Conservation (phyloP, 257 asterid genomes). For the Ligustrum vulgare region DNA sequence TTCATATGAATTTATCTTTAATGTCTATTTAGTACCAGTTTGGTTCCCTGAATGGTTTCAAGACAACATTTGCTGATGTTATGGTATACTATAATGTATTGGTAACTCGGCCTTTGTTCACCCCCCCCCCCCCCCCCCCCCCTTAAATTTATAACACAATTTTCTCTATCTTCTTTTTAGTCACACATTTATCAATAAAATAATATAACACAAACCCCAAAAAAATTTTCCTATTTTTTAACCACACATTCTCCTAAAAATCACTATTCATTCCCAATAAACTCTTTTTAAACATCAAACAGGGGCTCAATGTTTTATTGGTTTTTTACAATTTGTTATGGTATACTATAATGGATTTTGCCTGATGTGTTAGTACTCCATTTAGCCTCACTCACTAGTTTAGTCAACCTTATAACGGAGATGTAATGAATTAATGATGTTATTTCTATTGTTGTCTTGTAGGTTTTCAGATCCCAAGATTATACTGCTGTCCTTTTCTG, state of each 20-base stretch:
- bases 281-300: too few species aligned
- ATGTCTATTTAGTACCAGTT: neutral
- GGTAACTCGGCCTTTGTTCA: too few species aligned
- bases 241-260: too few species aligned
- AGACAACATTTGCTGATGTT: neutral
- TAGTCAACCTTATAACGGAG: neutral
- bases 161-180: too few species aligned
- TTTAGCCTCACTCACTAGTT: neutral
- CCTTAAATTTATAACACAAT: too few species aligned
- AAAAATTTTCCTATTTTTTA: too few species aligned
- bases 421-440: neutral
- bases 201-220: too few species aligned
- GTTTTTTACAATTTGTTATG: neutral
- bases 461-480: constrained; percentile 97
- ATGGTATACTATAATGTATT: neutral
- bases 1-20: neutral
- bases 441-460: constrained; percentile 5
- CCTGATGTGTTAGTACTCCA: neutral
- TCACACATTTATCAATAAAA: too few species aligned
- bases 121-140: too few species aligned
- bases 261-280: too few species aligned
- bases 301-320: neutral
- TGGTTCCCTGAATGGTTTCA: neutral
- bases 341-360: neutral
- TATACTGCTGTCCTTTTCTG: constrained; percentile 82